Evolutionary conservation across 352 stramenopile genomes (phyloP).

Genomic region (Phytopythium aichiense): DNA sequence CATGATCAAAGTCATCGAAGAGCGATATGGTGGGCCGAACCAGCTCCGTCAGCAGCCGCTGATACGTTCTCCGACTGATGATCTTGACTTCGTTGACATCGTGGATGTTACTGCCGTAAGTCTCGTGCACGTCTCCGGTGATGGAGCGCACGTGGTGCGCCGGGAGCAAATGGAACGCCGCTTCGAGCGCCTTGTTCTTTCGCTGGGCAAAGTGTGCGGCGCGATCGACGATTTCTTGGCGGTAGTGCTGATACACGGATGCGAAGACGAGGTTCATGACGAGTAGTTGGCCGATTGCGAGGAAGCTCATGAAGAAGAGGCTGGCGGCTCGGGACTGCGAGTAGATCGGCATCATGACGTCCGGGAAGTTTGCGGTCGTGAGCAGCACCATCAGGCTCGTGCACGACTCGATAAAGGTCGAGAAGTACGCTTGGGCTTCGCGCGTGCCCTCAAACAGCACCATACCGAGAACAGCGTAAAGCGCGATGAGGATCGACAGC

Average conservation of each 20-base stretch:
- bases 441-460: slow-evolving; percentile 60
- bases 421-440: slow-evolving; percentile 48
- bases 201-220: slow-evolving; percentile 23
- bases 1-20: slow-evolving; percentile 12
- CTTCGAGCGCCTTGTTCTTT: slow-evolving; percentile 42
- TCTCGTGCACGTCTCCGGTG: neutral
- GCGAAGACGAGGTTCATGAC: slow-evolving; percentile 81
- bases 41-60: slow-evolving; percentile 22
- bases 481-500: slow-evolving; percentile 38
- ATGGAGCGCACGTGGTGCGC: slow-evolving; percentile 8
- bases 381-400: slow-evolving; percentile 66
- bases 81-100: slow-evolving; percentile 16
- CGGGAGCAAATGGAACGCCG: slow-evolving; percentile 41
- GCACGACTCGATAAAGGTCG: slow-evolving; percentile 39
- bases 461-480: slow-evolving; percentile 58
- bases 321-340: slow-evolving; percentile 28
- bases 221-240: slow-evolving; percentile 31
- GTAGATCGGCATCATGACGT: slow-evolving; percentile 80
- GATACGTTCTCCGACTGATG: slow-evolving; percentile 23
- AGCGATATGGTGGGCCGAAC: slow-evolving; percentile 27
- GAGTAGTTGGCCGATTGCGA: slow-evolving; percentile 68
- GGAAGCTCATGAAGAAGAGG: slow-evolving; percentile 69
- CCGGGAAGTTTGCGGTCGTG: slow-evolving; percentile 81
- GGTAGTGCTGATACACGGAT: slow-evolving; percentile 70
- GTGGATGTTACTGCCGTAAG: neutral